Evolutionary conservation across 2,329 filamentous ascomycete species (phyloP), one percentile per base, ranked within the genome.

Genomic region (Pseudogymnoascus sp.): DNA sequence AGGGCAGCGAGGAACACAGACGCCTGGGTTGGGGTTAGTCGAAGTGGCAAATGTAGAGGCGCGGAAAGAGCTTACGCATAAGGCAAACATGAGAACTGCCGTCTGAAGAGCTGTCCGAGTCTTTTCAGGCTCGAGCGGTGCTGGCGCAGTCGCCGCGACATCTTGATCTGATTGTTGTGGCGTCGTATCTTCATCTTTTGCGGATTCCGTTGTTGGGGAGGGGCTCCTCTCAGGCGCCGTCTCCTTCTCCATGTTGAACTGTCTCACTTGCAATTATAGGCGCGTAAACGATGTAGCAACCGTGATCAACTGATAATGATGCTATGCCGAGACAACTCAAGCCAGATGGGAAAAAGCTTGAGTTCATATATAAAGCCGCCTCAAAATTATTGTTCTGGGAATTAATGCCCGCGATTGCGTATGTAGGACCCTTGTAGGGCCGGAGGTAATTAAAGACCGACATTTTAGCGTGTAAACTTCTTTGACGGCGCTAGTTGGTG

Each of bases 21-120:
- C 63, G 42, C 29, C 59, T 61, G 5, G 10, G 2, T 33, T 12
- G 7, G 27, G 5, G 48, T 55, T 2, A 55, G 48, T 55, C 7
- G 18, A 5, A 55, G 29, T 55, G 29, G 48, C 48, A 55, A 55
- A 35, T 13, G 9, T 33, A 55, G 2, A 33, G 29, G n/a, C 15
- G 9, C 29, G 15, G 13, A 40, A 72, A 72, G n/a, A 71, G 5
- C 69, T 67, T 5, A 67, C 65, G 61, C 70, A 71, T n/a, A 73
- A 68, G 1, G 69, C 70, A 21, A 64, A 45, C 66, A 73, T 71
- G 33, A 73, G 72, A 9, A 73, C 65, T 13, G 63, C 58, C 1
- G 70, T 73, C 59, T 73, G 63, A 1, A 73, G 60, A 21, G 61
- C 67, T 2, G 72, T 71, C 1, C 71, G 67, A n/a, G 64, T 62